Conservation (phyloP, 176 grass and related monocot genomes). For the Triticum timopheevii region DNA sequence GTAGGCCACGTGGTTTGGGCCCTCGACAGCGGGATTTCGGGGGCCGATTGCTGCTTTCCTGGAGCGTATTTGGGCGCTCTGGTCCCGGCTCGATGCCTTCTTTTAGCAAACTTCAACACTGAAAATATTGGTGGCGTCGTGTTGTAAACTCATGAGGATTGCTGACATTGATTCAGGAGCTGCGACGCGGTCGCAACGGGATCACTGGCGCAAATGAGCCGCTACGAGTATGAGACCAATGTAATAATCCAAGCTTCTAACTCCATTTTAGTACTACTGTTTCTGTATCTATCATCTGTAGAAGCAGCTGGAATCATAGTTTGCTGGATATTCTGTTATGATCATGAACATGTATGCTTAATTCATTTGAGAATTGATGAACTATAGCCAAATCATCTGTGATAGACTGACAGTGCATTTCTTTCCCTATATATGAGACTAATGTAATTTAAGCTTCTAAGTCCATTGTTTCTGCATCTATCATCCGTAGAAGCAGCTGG, state of each 20-base stretch:
- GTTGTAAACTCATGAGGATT: background rate
- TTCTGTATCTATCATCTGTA: background rate
- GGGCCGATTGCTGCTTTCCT: constrained; percentile 6
- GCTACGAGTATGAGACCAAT: constrained; percentile 49
- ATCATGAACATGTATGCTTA: background rate
- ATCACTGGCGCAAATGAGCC: constrained; percentile 37
- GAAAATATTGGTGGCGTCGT: background rate
- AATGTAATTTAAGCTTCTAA: constrained; percentile 35
- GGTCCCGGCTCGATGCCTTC: background rate
- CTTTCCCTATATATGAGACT: constrained; percentile 23
- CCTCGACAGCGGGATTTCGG: background rate
- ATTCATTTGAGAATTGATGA: background rate
- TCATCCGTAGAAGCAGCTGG: background rate
- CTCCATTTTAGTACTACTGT: background rate
- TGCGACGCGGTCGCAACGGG: background rate
- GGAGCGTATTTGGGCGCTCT: background rate
- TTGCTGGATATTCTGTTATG: background rate
- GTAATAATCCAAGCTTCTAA: constrained; percentile 36
- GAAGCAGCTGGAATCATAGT: background rate
- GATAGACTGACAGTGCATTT: background rate
- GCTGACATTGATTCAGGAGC: constrained; percentile 21
- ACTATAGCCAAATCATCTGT: background rate
- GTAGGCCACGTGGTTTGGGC: background rate
- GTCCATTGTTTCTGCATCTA: background rate
- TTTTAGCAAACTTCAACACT: background rate